These are phyloP conservation scores for Erucastrum elatum DNA, from an alignment of 345 rosid genomes.

Conservation along the genomic window DNA sequence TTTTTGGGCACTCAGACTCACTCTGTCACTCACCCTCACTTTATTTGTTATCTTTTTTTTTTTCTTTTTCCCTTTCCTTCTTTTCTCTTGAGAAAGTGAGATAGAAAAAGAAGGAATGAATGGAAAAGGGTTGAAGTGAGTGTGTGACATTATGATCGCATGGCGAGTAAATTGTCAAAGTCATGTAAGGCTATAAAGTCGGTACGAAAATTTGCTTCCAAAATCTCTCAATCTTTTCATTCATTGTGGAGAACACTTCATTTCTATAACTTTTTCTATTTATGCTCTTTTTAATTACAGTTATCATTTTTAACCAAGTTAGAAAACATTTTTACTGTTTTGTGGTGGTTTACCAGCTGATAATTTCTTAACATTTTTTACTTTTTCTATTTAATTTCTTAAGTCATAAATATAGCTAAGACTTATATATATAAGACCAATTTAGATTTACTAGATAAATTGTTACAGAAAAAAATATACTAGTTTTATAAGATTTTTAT, in stretches of 20 bases:
- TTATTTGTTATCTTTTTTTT: slow-evolving; percentile 1
- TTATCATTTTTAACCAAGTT: background rate
- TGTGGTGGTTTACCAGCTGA: too few species aligned
- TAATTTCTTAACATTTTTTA: too few species aligned
- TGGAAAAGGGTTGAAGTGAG: slow-evolving; percentile 34
- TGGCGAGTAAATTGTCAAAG: slow-evolving; percentile 35
- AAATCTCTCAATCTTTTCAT: slow-evolving; percentile 11
- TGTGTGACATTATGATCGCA: slow-evolving; percentile 41
- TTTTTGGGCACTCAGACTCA: slow-evolving; percentile 37
- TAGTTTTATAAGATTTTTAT: too few species aligned
- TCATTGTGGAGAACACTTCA: slow-evolving; percentile 29
- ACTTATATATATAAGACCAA: too few species aligned
- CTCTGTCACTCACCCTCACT: slow-evolving; percentile 32
- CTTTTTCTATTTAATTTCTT: too few species aligned
- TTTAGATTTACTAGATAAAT: too few species aligned
- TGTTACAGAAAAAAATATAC: too few species aligned
- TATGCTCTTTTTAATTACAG: background rate
- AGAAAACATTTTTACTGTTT: background rate
- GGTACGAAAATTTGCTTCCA: slow-evolving; percentile 14
- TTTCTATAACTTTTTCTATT: background rate
- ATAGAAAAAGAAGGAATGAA: slow-evolving; percentile 24
- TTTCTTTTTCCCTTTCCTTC: slow-evolving; percentile 8
- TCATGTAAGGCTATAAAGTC: slow-evolving; percentile 37
- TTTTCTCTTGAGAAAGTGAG: slow-evolving; percentile 27
- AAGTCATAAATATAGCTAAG: too few species aligned